These are phyloP conservation scores for Huntiella bhutanensis DNA, from an alignment of 2,329 filamentous ascomycete species.

Conservation along the genomic window DNA sequence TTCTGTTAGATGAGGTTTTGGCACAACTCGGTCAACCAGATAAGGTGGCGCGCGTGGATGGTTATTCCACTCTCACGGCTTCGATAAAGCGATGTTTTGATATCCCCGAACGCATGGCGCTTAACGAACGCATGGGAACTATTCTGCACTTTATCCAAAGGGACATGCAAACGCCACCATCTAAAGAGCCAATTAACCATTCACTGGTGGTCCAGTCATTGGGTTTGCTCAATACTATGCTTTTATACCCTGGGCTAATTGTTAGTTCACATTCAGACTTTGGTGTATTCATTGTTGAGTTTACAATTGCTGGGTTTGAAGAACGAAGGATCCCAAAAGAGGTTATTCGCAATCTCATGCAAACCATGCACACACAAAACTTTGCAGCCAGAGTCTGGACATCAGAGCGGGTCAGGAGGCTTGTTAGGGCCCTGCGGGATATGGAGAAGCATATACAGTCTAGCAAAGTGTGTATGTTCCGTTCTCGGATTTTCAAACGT, in stretches of 20 bases:
- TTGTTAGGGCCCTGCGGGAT: constrained; percentile 51
- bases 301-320: constrained; percentile 55
- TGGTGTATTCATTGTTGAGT: constrained; percentile 59
- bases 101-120: constrained; percentile 52
- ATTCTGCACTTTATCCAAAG: constrained; percentile 69
- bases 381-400: constrained; percentile 62
- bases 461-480: constrained; percentile 60
- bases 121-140: constrained; percentile 57
- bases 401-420: constrained; percentile 44
- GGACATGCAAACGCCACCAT: constrained; percentile 48
- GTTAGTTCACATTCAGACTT: constrained; percentile 60
- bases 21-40: constrained; percentile 63
- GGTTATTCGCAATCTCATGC: constrained; percentile 59
- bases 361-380: constrained; percentile 61
- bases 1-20: constrained; percentile 70
- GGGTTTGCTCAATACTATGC: constrained; percentile 56
- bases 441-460: constrained; percentile 58
- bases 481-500: constrained; percentile 60
- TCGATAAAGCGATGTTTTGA: constrained; percentile 68
- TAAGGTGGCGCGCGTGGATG: constrained; percentile 57
- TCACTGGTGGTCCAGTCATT: constrained; percentile 61
- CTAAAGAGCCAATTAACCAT: constrained; percentile 38
- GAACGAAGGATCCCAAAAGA: constrained; percentile 54
- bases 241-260: constrained; percentile 54
- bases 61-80: constrained; percentile 62